Base-by-base conservation (phyloP, 441 rosid species). In the Gossypium trilobum region DNA sequence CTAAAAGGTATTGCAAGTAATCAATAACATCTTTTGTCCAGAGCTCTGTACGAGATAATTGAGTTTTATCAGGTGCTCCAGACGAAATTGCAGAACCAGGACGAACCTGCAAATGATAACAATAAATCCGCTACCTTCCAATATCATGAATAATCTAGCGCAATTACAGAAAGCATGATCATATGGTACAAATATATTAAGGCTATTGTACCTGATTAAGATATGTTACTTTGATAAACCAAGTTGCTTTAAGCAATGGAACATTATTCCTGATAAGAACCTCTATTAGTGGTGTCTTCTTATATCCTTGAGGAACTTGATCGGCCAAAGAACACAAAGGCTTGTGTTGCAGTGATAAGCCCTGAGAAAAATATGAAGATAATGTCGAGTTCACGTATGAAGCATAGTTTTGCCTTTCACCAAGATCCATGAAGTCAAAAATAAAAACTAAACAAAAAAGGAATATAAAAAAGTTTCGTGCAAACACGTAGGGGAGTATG, bases 21-120 rank as follows among this genome's bases (percentile, higher is more conserved):
- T 91, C 98, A 81, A 89, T 85, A 73, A 96, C 87, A 81, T 96
- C 98, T 86, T 88, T 96, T 73, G 98, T 93, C 99, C 98, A 96
- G 25, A 85, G 86, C 79, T 96, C 99, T 65, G 97, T 77, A 57
- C 98, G 94, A 70, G 88, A 79, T 76, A 83, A 70, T 78, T 85
- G 99, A 75, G 82, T 77, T 82, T 88, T 93, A 73, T 96, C 97
- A 70, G 85, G 78, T 52, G 87, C 71, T 70, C 96, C 96, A 54
- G 92, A 87, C 80, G 91, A 82, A 73, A 79, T 78, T 80, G 82
- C 74, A 57, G 88, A 71, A 71, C 88, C 81, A 75, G 93, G 90
- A 20, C 91, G 88, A 63, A 86, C 86, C 99, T 95, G 90, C 83
- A 88, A 78, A 55, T 73, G 29, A 73, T 64, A 78, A 70, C 57